phyloP scores from a whole-genome alignment of 768 basidiomycete species.

The Thelephora ganbajun region DNA sequence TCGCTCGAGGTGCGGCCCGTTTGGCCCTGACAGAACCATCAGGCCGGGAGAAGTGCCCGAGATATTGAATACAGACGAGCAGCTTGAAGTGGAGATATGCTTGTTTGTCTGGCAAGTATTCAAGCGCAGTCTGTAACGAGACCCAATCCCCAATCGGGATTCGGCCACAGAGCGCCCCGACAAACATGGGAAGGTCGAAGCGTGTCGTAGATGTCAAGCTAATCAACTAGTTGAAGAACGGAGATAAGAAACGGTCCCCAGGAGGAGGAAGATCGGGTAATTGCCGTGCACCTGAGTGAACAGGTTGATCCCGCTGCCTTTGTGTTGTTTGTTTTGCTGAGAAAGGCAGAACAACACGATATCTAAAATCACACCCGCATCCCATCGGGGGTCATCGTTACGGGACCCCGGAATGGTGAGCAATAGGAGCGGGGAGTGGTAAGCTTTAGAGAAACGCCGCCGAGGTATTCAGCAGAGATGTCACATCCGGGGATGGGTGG shows the following conservation, averaged over 20 bases:
- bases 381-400: conserved; percentile 38
- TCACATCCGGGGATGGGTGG: background rate
- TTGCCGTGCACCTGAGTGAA: conserved; percentile 16
- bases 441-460: conserved; percentile 15
- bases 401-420: conserved; percentile 45
- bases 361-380: conserved; percentile 35
- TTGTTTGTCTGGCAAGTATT: conserved; percentile 13
- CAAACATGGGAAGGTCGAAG: conserved; percentile 19
- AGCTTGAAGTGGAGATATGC: conserved; percentile 16
- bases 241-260: background rate
- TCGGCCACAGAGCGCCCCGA: conserved; percentile 16
- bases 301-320: conserved; percentile 15
- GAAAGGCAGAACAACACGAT: conserved; percentile 20
- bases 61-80: conserved; percentile 14
- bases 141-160: conserved; percentile 11
- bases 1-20: conserved; percentile 1
- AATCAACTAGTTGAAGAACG: conserved; percentile 15
- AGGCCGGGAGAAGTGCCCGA: conserved; percentile 3
- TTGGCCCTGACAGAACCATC: background rate
- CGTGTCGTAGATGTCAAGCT: conserved; percentile 19
- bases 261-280: conserved; percentile 1
- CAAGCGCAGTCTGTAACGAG: conserved; percentile 11
- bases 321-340: conserved; percentile 12
- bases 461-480: conserved; percentile 3
- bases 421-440: conserved; percentile 39